Base-by-base conservation (phyloP, 2,329 filamentous ascomycete species). In the Aspergillus thermomutatus region DNA sequence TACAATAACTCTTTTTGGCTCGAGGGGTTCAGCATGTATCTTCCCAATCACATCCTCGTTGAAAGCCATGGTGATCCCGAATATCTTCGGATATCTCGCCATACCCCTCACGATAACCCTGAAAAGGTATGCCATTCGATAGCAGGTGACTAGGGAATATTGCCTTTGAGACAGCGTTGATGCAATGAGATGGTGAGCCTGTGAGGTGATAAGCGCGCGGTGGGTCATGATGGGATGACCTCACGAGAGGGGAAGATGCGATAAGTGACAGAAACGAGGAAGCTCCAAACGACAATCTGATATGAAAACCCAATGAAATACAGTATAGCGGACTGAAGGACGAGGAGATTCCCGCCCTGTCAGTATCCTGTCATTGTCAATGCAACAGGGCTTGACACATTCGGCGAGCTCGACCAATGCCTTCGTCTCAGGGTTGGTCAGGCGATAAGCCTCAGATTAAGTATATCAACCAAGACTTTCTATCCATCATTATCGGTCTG, bases 211-310 rank as follows among this genome's bases (percentile, higher is more conserved):
- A 34, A 17, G 1, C 31, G 14, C 31, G 31, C 31, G 0, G 31
- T 37, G 31, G 31, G 31, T 37, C 31, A 37, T 37, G 14, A 17
- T 37, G 14, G 5, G 14, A 17, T 34, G 28, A 23, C n/a, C 21
- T 21, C 14, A 45, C 37, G 45, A 53, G 47, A 53, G 53, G 53
- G 52, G 52, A 59, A 14, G 14, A 37, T 48, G 28, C 26, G 23
- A 48, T 49, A 41, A 34, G 50, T 52, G 57, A 57, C 51, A 52
- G 54, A 37, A 52, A 50, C 46, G 25, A 49, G 63, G 61, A 65
- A 65, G 60, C 47, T 62, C 59, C 55, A 65, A 64, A 57, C 62
- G 64, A 61, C 25, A 53, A 25, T 28, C n/a, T 41, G 43, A 52
- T 31, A 56, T 5, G 2, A 37, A 37, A 14, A 6, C 17, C 14